Percentiles rank a stretch among this genome's conserved stretches.
phyloP scores from a whole-genome alignment of 495 filamentous ascomycete genomes.

The Penicillium atrosanguineum region DNA sequence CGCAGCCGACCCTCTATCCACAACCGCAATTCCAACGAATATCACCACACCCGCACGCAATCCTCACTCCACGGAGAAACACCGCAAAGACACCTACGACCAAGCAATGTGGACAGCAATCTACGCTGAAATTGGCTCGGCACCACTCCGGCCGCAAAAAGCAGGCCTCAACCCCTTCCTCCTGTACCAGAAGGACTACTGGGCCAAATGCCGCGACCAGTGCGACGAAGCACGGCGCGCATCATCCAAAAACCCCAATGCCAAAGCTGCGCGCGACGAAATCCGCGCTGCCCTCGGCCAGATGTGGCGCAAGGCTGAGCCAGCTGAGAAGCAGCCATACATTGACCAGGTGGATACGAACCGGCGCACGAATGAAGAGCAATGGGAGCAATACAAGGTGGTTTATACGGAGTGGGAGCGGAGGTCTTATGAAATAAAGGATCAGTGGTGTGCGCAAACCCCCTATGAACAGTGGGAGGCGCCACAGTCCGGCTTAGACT shows the following conservation, averaged over 20 bases:
- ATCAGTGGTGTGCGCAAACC: slow-evolving; percentile 61
- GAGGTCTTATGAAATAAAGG: slow-evolving; percentile 56
- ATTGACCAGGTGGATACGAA: slow-evolving; percentile 66
- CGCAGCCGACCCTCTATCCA: slow-evolving; percentile 1
- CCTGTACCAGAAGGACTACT: slow-evolving; percentile 70
- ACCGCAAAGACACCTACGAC: slow-evolving; percentile 67
- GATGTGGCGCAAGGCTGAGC: slow-evolving; percentile 80
- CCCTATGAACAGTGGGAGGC: slow-evolving; percentile 41
- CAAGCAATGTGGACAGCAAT: slow-evolving; percentile 67
- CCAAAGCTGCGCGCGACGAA: slow-evolving; percentile 66
- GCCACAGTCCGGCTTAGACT: not conserved
- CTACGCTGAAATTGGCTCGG: slow-evolving; percentile 65
- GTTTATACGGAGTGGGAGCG: slow-evolving; percentile 68
- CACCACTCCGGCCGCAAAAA: slow-evolving; percentile 67
- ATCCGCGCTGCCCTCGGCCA: slow-evolving; percentile 77
- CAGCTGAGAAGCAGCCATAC: slow-evolving; percentile 70
- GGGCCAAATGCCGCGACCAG: slow-evolving; percentile 66
- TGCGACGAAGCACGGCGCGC: slow-evolving; percentile 66
- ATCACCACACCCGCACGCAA: slow-evolving; percentile 14
- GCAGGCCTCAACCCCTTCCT: slow-evolving; percentile 71
- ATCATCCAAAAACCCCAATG: slow-evolving; percentile 62
- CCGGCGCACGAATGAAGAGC: slow-evolving; percentile 59
- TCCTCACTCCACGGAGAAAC: slow-evolving; percentile 43
- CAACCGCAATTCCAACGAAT: slow-evolving; percentile 2
- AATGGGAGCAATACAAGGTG: slow-evolving; percentile 55